Conservation (phyloP, 2,329 filamentous ascomycete species). For the Neurospora sp. region DNA sequence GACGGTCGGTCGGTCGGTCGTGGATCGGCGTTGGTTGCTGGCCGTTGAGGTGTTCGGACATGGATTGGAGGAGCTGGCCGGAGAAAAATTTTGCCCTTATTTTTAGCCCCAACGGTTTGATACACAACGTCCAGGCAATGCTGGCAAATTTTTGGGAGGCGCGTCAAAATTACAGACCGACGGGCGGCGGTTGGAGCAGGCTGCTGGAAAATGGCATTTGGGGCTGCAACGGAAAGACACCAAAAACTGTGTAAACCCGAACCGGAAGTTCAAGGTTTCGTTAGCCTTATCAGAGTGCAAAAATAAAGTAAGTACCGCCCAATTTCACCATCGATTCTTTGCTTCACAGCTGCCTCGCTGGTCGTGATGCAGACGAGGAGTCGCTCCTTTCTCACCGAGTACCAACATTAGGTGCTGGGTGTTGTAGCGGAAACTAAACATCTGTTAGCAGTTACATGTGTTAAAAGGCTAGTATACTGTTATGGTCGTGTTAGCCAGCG, state of each 20-base stretch:
- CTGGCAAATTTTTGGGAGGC: background rate
- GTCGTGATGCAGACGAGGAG: background rate
- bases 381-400: background rate
- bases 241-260: background rate
- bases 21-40: background rate
- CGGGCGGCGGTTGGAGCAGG: background rate
- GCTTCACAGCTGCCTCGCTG: background rate
- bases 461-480: background rate
- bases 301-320: background rate
- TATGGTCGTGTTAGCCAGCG: background rate
- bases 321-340: background rate
- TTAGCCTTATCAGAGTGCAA: background rate
- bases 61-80: constrained; percentile 5
- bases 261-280: background rate
- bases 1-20: background rate
- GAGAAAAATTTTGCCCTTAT: constrained; percentile 22
- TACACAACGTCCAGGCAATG: constrained; percentile 16
- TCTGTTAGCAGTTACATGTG: background rate
- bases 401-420: background rate
- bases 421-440: background rate
- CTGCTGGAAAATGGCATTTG: background rate
- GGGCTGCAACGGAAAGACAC: background rate
- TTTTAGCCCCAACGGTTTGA: constrained; percentile 21
- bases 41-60: background rate
- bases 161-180: background rate